Evolutionary conservation across 441 rosid species (phyloP), one percentile per base, ranked within the genome.

Genomic region (Bocquillonia castaneifolia): DNA sequence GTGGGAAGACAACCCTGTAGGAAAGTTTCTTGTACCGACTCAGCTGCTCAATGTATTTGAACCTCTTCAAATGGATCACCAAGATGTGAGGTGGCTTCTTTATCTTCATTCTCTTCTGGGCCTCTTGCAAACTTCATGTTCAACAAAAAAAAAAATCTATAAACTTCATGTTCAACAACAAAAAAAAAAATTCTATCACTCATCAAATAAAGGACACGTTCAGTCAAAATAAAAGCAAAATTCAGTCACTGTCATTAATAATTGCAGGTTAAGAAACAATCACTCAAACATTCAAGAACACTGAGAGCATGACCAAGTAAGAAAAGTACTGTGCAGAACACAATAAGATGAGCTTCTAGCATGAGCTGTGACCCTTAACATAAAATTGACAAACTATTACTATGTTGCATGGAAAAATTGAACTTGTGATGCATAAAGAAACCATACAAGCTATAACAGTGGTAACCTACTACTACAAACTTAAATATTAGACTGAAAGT

Each of bases 31-130:
- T 88, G 86, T 94, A 83, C 26, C 97, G 88, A 3, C 96, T 90
- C 44, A 91, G 81, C 76, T 93, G 91, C 77, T 93, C 92, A 0
- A 91, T 87, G 84, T 93, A 93, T 80, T 91, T 93, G 76, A 93
- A 91, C 63, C 95, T 83, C 74, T 90, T 92, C 25, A 89, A 80
- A 77, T 92, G 99, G 71, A 85, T 91, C 13, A 91, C 98, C 73
- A 92, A 74, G 67, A 88, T 84, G 62, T 88, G 86, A 59, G 93
- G 98, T 12, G 95, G 88, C 79, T 91, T 91, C 85, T 90, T 91
- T 75, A 91, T 91, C 91, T 91, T 91, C 96, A 91, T 90, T 76
- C 96, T 84, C 83, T 89, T 92, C 72, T 90, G 95, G 13, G 96
- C 97, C 86, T 91, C 97, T 81, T 91, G 97, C 85, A 91, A 85